Evolutionary conservation across 2,329 filamentous ascomycete genomes (phyloP).

Genomic region (Trichoderma sp.): DNA sequence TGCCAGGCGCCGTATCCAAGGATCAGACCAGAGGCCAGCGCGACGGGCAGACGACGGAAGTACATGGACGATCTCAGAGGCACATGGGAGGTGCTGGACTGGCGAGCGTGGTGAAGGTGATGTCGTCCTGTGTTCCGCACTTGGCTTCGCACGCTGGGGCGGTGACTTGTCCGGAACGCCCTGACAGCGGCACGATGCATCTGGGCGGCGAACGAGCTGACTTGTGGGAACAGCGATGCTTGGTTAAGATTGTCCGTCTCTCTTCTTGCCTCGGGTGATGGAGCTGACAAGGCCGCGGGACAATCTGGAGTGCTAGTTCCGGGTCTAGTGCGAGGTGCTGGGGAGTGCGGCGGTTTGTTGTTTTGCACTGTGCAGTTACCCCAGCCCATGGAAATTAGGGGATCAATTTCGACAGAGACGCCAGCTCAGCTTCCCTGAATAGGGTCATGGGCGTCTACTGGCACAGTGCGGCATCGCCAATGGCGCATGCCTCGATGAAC

Average conservation of each 20-base stretch:
- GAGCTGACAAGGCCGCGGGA: slow-evolving; percentile 17
- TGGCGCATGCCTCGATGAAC: neutral
- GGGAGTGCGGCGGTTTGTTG: neutral
- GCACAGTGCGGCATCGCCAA: neutral
- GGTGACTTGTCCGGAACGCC: slow-evolving; percentile 66
- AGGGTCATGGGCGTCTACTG: neutral
- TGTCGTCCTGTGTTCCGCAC: slow-evolving; percentile 34
- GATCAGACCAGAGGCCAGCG: slow-evolving; percentile 62
- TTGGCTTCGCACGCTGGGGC: slow-evolving; percentile 59
- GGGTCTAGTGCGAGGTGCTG: neutral
- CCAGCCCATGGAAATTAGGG: neutral
- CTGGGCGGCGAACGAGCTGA: slow-evolving; percentile 32
- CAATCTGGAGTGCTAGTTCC: slow-evolving; percentile 8
- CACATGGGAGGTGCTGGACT: slow-evolving; percentile 42
- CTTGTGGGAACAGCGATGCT: neutral
- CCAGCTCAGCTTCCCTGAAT: neutral
- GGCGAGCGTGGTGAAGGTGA: slow-evolving; percentile 27
- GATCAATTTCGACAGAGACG: neutral
- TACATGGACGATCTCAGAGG: slow-evolving; percentile 71
- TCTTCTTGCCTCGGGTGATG: slow-evolving; percentile 15
- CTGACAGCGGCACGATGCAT: slow-evolving; percentile 74
- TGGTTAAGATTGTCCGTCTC: slow-evolving; percentile 3
- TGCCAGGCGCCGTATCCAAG: slow-evolving; percentile 78
- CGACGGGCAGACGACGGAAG: slow-evolving; percentile 64
- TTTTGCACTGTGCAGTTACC: neutral